Evolutionary conservation across 2,329 filamentous ascomycete species (phyloP), one percentile per base, ranked within the genome.

Genomic region (Lecanicillium sp.): DNA sequence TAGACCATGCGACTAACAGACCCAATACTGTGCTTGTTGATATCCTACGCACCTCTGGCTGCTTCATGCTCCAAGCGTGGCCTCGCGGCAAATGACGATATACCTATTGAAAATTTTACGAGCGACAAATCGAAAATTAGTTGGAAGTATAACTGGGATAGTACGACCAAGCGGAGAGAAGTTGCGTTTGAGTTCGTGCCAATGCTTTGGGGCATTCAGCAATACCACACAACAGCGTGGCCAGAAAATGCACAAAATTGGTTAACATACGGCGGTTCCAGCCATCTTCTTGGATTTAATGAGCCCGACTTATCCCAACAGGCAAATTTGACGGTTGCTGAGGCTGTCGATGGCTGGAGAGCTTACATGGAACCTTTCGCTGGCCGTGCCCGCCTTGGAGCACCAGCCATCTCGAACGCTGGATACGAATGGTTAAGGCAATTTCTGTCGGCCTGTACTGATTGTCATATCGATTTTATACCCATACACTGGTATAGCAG

Each of bases 371-470:
- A 65, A 44, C 65, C 62, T 2, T 68, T 64, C 46, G 54, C 56
- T 18, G 60, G 57, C 37, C 57, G 64, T 40, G 66, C 61, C 35
- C 57, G 60, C 43, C 57, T 71, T 29, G 65, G 65, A 40, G 58
- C 65, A 9, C 68, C 69, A 4, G 57, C 64, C 31, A 66, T 73
- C 29, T 70, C 67, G 45, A 71, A 70, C 48, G 65, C 62, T 29
- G 55, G 50, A 9, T 57, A 70, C 19, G 49, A 54, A 34, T 72
- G 62, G 57, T 54, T 71, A 9, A 45, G 49, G n/a, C 49, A 54
- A 18, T 72, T 71, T 55, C 33, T 70, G 29, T 41, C 42, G 17
- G 49, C 51, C 9, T 71, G 67, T 55, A 48, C 45, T n/a, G 53
- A 47, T 29, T 70, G 65, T 56, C 55, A 51, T 11, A 62, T 71